phyloP scores from a whole-genome alignment of 2,329 filamentous ascomycete genomes.

The Diaporthe ampelina region DNA sequence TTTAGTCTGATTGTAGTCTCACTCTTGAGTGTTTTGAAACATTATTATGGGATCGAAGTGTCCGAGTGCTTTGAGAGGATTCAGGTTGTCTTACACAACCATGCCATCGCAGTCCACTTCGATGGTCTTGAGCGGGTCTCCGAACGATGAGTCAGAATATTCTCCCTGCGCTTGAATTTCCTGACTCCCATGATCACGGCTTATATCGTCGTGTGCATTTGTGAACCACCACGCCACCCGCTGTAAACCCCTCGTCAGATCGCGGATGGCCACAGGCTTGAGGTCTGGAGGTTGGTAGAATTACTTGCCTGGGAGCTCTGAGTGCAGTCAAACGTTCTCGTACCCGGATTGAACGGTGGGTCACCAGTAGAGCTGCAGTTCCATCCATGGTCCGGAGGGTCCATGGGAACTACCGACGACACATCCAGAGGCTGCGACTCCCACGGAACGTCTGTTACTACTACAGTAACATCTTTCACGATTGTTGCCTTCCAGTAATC shows the following conservation, averaged over 20 bases:
- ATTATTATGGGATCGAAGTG: too few species aligned
- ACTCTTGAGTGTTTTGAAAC: too few species aligned
- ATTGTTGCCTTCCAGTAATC: background rate
- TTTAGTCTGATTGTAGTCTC: too few species aligned
- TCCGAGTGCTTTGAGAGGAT: too few species aligned
- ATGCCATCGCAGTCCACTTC: background rate
- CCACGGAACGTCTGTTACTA: background rate
- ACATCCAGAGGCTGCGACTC: background rate
- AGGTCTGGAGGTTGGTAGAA: background rate
- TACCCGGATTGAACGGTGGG: background rate
- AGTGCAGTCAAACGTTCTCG: background rate
- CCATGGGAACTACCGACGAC: background rate
- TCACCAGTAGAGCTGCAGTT: background rate
- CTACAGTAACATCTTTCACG: background rate
- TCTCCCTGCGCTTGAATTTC: background rate
- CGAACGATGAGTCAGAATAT: background rate
- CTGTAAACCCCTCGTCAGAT: background rate
- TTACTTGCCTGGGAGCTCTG: background rate
- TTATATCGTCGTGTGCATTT: background rate
- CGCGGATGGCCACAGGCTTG: background rate
- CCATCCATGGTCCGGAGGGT: background rate
- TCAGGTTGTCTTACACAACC: background rate
- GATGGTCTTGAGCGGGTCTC: background rate
- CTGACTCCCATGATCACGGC: background rate
- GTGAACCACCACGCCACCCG: background rate